Conservation (phyloP, 1,139 yeast genomes). For the Kodamaea derodonti region DNA sequence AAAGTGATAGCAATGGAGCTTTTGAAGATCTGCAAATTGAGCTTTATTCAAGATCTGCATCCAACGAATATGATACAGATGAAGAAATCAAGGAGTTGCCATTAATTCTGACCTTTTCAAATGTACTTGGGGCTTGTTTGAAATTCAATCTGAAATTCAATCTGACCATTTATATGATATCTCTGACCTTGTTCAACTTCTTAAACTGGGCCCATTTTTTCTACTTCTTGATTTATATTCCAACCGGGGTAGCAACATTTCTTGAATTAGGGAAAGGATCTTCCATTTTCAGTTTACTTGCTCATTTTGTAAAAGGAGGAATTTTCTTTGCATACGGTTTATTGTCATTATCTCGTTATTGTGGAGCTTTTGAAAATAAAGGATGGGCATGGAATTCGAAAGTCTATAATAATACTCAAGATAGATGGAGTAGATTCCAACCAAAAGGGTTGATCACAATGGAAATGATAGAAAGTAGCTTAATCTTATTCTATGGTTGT, state of each 20-base stretch:
- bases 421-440: constrained; percentile 36
- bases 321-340: constrained; percentile 77
- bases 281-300: constrained; percentile 74
- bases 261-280: constrained; percentile 63
- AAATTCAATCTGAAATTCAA: not conserved
- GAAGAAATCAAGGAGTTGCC: constrained; percentile 4
- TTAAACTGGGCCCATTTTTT: constrained; percentile 67
- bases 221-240: constrained; percentile 55
- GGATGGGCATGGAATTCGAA: constrained; percentile 94
- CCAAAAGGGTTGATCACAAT: constrained; percentile 64
- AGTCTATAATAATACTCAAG: constrained; percentile 24
- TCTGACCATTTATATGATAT: not conserved
- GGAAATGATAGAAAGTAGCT: constrained; percentile 78
- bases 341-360: constrained; percentile 74
- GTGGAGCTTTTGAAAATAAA: constrained; percentile 68
- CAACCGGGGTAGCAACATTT: constrained; percentile 77
- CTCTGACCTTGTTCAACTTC: constrained; percentile 39
- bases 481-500: constrained; percentile 82
- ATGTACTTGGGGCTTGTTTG: not conserved
- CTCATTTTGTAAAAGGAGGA: constrained; percentile 95
- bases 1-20: not conserved
- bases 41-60: constrained; percentile 4
- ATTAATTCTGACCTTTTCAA: not conserved
- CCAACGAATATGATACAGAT: constrained; percentile 4
- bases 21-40: not conserved